Percentiles rank a stretch among this genome's conserved stretches.
phyloP scores from a whole-genome alignment of 352 stramenopile species.

The Pythium biforme region DNA sequence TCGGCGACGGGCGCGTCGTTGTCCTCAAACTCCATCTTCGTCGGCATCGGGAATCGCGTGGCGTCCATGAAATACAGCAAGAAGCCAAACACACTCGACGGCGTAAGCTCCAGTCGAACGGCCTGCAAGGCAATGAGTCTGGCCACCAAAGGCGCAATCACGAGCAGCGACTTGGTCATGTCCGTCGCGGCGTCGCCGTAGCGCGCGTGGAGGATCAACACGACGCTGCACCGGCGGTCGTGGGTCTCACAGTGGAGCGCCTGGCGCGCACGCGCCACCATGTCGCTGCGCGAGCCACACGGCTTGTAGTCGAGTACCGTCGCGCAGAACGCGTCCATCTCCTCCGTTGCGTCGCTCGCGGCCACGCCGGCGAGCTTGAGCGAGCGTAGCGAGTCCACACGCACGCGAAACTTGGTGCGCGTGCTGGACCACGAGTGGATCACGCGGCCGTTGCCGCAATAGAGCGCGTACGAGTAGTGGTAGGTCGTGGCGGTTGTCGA shows the following conservation, averaged over 20 bases:
- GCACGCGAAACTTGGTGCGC: slow-evolving; percentile 36
- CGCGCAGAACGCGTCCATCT: slow-evolving; percentile 34
- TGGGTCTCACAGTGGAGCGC: slow-evolving; percentile 27
- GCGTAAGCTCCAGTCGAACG: background rate
- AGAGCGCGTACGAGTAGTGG: slow-evolving; percentile 31
- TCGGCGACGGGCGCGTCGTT: background rate
- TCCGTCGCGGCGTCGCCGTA: slow-evolving; percentile 31
- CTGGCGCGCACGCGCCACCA: slow-evolving; percentile 30
- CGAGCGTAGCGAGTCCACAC: slow-evolving; percentile 37
- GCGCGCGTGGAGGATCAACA: slow-evolving; percentile 36
- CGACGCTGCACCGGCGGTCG: slow-evolving; percentile 19
- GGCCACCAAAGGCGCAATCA: slow-evolving; percentile 23
- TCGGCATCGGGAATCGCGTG: slow-evolving; percentile 6
- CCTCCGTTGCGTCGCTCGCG: slow-evolving; percentile 12
- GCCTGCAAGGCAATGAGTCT: background rate
- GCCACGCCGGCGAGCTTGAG: slow-evolving; percentile 26
- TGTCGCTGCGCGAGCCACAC: slow-evolving; percentile 2
- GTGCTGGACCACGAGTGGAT: slow-evolving; percentile 43
- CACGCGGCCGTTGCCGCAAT: slow-evolving; percentile 36
- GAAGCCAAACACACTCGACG: background rate
- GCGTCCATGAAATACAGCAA: slow-evolving; percentile 4
- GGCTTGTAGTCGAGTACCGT: slow-evolving; percentile 26
- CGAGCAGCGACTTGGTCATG: slow-evolving; percentile 25
- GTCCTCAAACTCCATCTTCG: background rate
- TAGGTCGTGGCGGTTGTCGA: background rate